Percentiles rank a stretch among this genome's conserved stretches.
Evolutionary conservation across 371 early-diverging fungal species (phyloP).

Genomic region (Lichtheimia ramosa): DNA sequence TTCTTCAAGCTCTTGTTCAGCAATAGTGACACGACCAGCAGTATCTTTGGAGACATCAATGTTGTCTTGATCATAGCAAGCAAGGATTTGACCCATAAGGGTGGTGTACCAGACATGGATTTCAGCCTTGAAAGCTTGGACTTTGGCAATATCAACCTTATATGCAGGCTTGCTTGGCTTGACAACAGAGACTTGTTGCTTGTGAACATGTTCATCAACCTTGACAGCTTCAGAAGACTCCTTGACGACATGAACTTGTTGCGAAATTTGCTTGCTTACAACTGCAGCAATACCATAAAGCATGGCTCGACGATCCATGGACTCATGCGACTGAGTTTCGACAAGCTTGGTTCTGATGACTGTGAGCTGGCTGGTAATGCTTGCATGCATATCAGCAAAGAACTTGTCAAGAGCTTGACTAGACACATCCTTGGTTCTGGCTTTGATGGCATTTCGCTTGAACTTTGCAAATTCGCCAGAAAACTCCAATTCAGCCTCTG

Average conservation of each 20-base stretch:
- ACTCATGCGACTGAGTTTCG: slow-evolving; percentile 19
- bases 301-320: slow-evolving; percentile 15
- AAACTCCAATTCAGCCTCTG: slow-evolving; percentile 30
- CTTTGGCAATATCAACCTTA: slow-evolving; percentile 4
- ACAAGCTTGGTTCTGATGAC: slow-evolving; percentile 22
- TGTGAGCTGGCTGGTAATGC: slow-evolving; percentile 22
- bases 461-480: slow-evolving; percentile 6
- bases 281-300: slow-evolving; percentile 5
- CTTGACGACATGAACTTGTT: slow-evolving; percentile 4
- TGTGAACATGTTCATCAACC: slow-evolving; percentile 1
- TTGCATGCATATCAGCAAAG: slow-evolving; percentile 29
- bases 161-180: slow-evolving; percentile 1
- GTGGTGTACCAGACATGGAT: slow-evolving; percentile 11
- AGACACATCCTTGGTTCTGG: slow-evolving; percentile 4
- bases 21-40: slow-evolving; percentile 9
- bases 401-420: slow-evolving; percentile 19
- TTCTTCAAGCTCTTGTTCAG: slow-evolving; percentile 8
- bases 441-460: slow-evolving; percentile 16
- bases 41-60: slow-evolving; percentile 6
- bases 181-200: neutral
- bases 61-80: slow-evolving; percentile 15
- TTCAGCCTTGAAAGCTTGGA: slow-evolving; percentile 9
- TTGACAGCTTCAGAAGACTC: neutral
- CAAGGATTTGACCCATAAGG: slow-evolving; percentile 11
- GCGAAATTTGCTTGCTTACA: slow-evolving; percentile 2